Evolutionary conservation across 352 stramenopile species (phyloP), one percentile per base, ranked within the genome.

Genomic region (Phytophthora fragariae): DNA sequence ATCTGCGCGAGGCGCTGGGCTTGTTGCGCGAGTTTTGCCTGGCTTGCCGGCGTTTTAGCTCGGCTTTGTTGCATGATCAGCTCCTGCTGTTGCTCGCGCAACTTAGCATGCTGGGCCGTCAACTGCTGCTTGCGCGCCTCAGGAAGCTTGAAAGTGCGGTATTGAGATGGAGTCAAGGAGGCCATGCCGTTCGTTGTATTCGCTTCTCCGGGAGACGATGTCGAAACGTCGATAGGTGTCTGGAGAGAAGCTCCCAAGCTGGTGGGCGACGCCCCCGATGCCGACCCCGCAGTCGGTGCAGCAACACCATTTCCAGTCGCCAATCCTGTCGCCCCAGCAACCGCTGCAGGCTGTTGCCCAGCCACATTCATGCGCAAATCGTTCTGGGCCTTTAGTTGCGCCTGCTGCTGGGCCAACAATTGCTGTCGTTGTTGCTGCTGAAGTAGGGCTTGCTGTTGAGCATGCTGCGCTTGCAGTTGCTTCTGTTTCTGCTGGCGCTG

Each of bases 21-120:
- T 41, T 92, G 84, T 53, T 93, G 86, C 11, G 84, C 84, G 3
- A 94, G 70, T 62, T 94, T 95, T 3, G 87, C 85, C 56, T 95
- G 87, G 35, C 83, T 75, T 41, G 83, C 83, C 12, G 85, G 86
- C 9, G 84, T 89, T 71, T 94, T 95, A 44, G 86, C 86, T 29
- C 81, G 80, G 29, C 79, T 85, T 66, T 95, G 87, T 63, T 94
- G 84, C 68, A 84, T 77, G 33, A 95, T 91, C 12, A 95, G 71
- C 55, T 95, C 88, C 60, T 95, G 86, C 61, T 95, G 88, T 57
- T 93, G 85, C 59, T 93, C 85, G 5, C 84, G 86, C 14, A 95
- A 62, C 77, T 91, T 90, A 17, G 82, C 85, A 50, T 93, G 84
- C 37, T 95, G 81, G 2, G 82, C 84, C 2, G 86, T 92, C 47